A percentile compares a stretch with the other conserved stretches of the same genome.
phyloP scores from a whole-genome alignment of 2,329 filamentous ascomycete species.

The Apiospora koreana region DNA sequence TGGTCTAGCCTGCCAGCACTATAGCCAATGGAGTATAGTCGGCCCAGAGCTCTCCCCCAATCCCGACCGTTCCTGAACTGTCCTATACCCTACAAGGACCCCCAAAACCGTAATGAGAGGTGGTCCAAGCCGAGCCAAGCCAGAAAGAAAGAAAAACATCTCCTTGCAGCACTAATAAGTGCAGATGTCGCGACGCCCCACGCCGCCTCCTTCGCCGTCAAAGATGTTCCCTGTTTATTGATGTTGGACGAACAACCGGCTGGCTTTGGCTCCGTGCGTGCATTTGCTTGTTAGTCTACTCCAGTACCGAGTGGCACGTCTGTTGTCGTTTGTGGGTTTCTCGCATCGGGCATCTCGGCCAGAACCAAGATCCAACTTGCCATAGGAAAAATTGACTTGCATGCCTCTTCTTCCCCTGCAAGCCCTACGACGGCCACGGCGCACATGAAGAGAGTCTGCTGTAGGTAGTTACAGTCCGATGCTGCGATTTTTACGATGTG shows the following conservation, averaged over 20 bases:
- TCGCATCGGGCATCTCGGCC: background rate
- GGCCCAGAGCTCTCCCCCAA: background rate
- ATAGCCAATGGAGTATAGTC: background rate
- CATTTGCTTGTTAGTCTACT: background rate
- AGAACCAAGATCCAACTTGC: background rate
- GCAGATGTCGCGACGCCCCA: background rate
- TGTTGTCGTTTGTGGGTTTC: background rate
- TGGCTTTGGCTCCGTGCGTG: background rate
- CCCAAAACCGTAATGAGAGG: background rate
- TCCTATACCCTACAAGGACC: background rate
- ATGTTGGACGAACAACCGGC: background rate
- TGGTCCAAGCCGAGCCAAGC: background rate
- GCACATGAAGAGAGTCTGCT: background rate
- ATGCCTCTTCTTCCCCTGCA: background rate
- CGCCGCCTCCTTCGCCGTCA: background rate
- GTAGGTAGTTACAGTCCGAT: background rate
- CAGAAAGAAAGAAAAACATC: background rate
- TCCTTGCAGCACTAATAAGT: background rate
- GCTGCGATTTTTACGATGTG: background rate
- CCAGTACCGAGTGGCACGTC: background rate
- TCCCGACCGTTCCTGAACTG: conserved; percentile 2
- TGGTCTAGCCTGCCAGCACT: background rate
- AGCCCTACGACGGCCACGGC: background rate
- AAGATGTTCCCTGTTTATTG: background rate
- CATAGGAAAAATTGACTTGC: background rate